Conservation (phyloP, 164 flowering plant genomes). For the Piper betle region DNA sequence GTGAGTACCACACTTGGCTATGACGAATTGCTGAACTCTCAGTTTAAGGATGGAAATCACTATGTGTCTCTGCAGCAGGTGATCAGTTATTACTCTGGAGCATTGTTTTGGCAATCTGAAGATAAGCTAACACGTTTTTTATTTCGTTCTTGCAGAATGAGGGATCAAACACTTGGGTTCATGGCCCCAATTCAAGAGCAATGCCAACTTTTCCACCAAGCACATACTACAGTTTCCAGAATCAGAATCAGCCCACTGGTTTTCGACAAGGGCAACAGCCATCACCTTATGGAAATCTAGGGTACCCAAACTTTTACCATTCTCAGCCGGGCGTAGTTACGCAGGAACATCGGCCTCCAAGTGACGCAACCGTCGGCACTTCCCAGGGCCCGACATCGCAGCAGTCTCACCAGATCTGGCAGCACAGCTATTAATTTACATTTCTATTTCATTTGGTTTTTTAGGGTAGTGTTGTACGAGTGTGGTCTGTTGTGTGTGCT, state of each 20-base stretch:
- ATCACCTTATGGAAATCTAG: slow-evolving; percentile 48
- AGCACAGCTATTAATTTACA: slow-evolving; percentile 51
- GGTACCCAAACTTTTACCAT: slow-evolving; percentile 74
- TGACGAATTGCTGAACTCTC: slow-evolving; percentile 69
- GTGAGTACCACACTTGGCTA: slow-evolving; percentile 50
- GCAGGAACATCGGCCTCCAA: slow-evolving; percentile 62
- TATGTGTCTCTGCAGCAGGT: slow-evolving; percentile 77
- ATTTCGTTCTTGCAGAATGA: slow-evolving; percentile 35
- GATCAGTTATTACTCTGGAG: background rate
- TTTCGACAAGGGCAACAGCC: slow-evolving; percentile 79
- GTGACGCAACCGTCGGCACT: slow-evolving; percentile 43
- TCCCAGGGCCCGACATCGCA: slow-evolving; percentile 61
- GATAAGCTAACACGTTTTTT: background rate
- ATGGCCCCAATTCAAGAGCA: slow-evolving; percentile 70
- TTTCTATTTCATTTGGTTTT: slow-evolving; percentile 20
- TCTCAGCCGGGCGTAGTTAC: slow-evolving; percentile 58
- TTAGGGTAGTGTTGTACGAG: slow-evolving; percentile 28
- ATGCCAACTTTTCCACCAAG: slow-evolving; percentile 56
- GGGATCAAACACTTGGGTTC: slow-evolving; percentile 61
- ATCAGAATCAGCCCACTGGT: slow-evolving; percentile 52
- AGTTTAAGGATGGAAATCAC: slow-evolving; percentile 67
- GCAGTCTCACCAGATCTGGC: slow-evolving; percentile 88
- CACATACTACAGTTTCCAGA: slow-evolving; percentile 67
- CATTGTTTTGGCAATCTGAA: background rate
- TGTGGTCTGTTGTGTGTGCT: slow-evolving; percentile 16